Percentiles rank a stretch among this genome's conserved stretches.
Conservation (phyloP, 345 rosid species). For the Fremontodendron californicum region DNA sequence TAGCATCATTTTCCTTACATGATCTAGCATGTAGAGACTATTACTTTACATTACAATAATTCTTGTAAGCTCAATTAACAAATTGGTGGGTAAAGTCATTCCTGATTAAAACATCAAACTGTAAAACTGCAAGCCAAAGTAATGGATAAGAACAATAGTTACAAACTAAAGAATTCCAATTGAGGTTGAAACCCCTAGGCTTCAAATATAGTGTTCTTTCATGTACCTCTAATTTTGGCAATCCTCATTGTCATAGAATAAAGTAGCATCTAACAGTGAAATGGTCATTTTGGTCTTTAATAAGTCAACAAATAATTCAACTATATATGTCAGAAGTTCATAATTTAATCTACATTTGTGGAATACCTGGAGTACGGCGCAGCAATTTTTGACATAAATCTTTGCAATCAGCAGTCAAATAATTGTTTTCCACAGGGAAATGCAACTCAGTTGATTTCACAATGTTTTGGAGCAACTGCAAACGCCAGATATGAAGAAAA, state of each 20-base stretch:
- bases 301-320: not conserved
- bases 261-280: not conserved
- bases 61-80: not conserved
- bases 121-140: not conserved
- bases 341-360: not conserved
- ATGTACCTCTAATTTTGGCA: too few relatives aligned
- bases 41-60: not conserved
- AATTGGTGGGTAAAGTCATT: slow-evolving; percentile 2
- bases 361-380: too few relatives aligned
- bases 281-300: not conserved
- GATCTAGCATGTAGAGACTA: not conserved
- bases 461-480: slow-evolving; percentile 90
- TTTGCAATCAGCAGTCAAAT: too few relatives aligned
- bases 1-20: not conserved
- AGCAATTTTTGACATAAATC: too few relatives aligned
- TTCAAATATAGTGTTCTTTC: not conserved
- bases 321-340: not conserved
- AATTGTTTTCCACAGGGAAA: too few relatives aligned
- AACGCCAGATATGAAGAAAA: slow-evolving; percentile 18
- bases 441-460: slow-evolving; percentile 68
- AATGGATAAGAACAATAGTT: not conserved
- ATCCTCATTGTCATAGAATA: not conserved
- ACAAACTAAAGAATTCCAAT: not conserved
- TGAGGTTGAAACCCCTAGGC: not conserved
- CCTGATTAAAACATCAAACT: not conserved